phyloP scores from a whole-genome alignment of 2,329 filamentous ascomycete species.

The Curvularia sp. region DNA sequence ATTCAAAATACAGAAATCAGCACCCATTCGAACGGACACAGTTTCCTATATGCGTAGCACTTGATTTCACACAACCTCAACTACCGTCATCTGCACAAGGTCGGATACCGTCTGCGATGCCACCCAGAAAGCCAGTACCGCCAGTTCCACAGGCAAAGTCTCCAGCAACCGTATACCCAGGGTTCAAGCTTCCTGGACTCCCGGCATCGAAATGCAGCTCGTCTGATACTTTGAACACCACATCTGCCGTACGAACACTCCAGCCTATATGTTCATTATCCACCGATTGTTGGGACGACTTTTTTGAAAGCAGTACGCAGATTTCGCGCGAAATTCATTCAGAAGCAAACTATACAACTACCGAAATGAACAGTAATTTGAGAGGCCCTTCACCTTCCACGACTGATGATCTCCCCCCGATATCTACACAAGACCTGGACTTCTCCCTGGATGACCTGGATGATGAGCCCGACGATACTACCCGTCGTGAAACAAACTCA shows the following conservation, averaged over 20 bases:
- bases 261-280: background rate
- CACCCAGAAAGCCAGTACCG: conserved; percentile 17
- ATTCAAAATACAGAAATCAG: conserved; percentile 38
- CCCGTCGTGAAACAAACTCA: background rate
- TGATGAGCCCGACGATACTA: conserved; percentile 17
- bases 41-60: conserved; percentile 43
- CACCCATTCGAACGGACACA: conserved; percentile 40
- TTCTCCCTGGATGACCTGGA: conserved; percentile 53
- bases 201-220: conserved; percentile 32
- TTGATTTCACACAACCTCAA: conserved; percentile 17
- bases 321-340: conserved; percentile 53
- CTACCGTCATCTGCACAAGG: conserved; percentile 21
- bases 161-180: conserved; percentile 20
- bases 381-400: background rate
- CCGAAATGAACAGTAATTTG: background rate
- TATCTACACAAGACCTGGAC: conserved; percentile 52
- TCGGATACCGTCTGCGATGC: conserved; percentile 8
- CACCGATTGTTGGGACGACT: conserved; percentile 47
- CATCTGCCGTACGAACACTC: background rate
- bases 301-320: conserved; percentile 56
- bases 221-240: background rate
- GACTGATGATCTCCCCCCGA: conserved; percentile 27
- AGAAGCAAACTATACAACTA: conserved; percentile 11
- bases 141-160: conserved; percentile 6
- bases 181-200: conserved; percentile 37